These are phyloP conservation scores for Candida pseudoviswanathii DNA, from an alignment of 1,139 yeast genomes.

Conservation along the genomic window DNA sequence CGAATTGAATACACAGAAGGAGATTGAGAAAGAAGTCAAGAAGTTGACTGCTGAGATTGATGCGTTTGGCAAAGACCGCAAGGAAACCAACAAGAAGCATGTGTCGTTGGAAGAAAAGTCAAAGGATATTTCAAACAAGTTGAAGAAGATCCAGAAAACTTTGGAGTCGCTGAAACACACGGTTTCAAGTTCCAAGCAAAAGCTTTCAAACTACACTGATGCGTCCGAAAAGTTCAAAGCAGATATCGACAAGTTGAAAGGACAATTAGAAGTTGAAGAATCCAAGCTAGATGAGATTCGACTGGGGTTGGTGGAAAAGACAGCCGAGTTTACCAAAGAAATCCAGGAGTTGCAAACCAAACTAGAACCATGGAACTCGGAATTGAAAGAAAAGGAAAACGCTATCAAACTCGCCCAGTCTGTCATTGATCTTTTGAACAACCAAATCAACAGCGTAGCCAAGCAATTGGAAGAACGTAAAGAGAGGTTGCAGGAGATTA, in stretches of 20 bases:
- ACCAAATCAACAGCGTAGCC: slow-evolving; percentile 46
- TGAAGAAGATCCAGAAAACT: slow-evolving; percentile 61
- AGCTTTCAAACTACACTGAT: slow-evolving; percentile 47
- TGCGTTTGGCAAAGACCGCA: slow-evolving; percentile 15
- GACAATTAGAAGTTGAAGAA: slow-evolving; percentile 55
- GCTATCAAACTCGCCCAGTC: slow-evolving; percentile 67
- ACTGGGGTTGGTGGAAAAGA: slow-evolving; percentile 68
- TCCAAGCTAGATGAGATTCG: slow-evolving; percentile 62
- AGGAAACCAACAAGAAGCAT: slow-evolving; percentile 48
- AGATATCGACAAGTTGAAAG: slow-evolving; percentile 49
- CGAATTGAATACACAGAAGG: slow-evolving; percentile 27
- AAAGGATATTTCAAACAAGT: slow-evolving; percentile 62
- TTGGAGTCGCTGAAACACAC: slow-evolving; percentile 37
- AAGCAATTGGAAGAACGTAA: slow-evolving; percentile 51
- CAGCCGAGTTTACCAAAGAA: slow-evolving; percentile 62
- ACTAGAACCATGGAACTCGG: slow-evolving; percentile 83
- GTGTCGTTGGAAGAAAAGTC: slow-evolving; percentile 76
- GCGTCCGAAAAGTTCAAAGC: slow-evolving; percentile 42
- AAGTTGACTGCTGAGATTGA: slow-evolving; percentile 33
- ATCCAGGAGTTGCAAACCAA: slow-evolving; percentile 65
- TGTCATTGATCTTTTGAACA: slow-evolving; percentile 60
- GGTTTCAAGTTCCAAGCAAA: slow-evolving; percentile 45
- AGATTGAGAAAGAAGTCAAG: slow-evolving; percentile 32
- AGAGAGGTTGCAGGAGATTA: slow-evolving; percentile 48
- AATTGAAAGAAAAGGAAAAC: slow-evolving; percentile 65